Conservation (phyloP, 352 stramenopile genomes). For the Thraustotheca clavata region DNA sequence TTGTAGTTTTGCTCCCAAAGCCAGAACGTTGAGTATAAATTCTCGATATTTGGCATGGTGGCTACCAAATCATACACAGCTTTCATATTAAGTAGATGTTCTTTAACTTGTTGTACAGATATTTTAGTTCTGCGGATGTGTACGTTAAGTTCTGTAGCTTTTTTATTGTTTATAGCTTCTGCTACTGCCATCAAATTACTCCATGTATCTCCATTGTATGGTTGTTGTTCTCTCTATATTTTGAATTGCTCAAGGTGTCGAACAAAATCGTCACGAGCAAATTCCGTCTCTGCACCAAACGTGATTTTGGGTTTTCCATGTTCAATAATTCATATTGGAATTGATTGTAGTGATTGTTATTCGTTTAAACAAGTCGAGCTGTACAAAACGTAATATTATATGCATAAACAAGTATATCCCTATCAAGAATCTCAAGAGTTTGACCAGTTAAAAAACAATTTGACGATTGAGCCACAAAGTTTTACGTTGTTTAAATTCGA, state of each 20-base stretch:
- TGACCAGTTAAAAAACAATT: not conserved
- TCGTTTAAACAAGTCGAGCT: not conserved
- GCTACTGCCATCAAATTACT: not conserved
- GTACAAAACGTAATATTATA: not conserved
- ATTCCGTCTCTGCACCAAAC: not conserved
- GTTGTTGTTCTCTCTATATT: not conserved
- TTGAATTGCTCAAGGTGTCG: not conserved
- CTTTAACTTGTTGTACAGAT: not conserved
- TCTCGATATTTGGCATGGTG: not conserved
- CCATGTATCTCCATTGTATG: not conserved
- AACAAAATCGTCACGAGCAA: not conserved
- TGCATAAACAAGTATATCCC: not conserved
- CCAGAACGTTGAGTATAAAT: not conserved
- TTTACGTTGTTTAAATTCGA: too few relatives aligned
- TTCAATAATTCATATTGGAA: not conserved
- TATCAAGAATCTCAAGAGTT: not conserved
- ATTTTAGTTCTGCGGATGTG: not conserved
- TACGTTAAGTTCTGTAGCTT: not conserved
- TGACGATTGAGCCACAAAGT: not conserved
- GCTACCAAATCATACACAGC: not conserved
- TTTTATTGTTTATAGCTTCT: not conserved
- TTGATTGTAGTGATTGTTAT: not conserved
- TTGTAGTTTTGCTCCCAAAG: slow-evolving; percentile 6
- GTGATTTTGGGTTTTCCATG: not conserved
- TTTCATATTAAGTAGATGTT: slow-evolving; percentile 10